Conservation (phyloP, 306 rosid species). For the Trichosanthes cucumerina region DNA sequence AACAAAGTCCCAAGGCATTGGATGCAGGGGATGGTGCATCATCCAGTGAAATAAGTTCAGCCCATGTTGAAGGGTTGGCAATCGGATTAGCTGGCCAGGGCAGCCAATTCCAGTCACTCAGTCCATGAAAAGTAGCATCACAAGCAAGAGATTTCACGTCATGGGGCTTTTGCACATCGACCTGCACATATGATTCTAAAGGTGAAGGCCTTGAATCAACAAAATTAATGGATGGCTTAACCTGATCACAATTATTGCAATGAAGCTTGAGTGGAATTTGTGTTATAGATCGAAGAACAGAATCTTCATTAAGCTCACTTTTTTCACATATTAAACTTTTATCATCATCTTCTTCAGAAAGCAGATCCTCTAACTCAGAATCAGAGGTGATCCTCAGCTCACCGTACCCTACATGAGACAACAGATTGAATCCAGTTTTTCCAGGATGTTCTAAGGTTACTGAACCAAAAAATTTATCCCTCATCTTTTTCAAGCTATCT, state of each 20-base stretch:
- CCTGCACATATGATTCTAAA: constrained; percentile 28
- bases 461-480: constrained; percentile 32
- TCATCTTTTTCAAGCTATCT: constrained; percentile 34
- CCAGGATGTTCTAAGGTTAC: constrained; percentile 16
- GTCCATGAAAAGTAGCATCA: constrained; percentile 15
- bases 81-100: constrained; percentile 17
- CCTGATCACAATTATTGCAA: constrained; percentile 16
- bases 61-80: constrained; percentile 22
- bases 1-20: constrained; percentile 10
- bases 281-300: constrained; percentile 15
- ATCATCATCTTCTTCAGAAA: constrained; percentile 51
- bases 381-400: constrained; percentile 55
- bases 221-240: constrained; percentile 16
- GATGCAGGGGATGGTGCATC: constrained; percentile 25
- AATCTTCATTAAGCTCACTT: constrained; percentile 21
- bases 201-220: constrained; percentile 20
- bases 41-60: constrained; percentile 38
- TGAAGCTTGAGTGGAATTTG: constrained; percentile 16
- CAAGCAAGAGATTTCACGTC: constrained; percentile 16
- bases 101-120: constrained; percentile 24
- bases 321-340: constrained; percentile 20
- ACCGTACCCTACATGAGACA: constrained; percentile 37
- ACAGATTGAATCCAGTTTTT: constrained; percentile 18
- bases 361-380: constrained; percentile 50
- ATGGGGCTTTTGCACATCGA: constrained; percentile 21